phyloP scores from a whole-genome alignment of 345 rosid species.

The Salix dunnii region DNA sequence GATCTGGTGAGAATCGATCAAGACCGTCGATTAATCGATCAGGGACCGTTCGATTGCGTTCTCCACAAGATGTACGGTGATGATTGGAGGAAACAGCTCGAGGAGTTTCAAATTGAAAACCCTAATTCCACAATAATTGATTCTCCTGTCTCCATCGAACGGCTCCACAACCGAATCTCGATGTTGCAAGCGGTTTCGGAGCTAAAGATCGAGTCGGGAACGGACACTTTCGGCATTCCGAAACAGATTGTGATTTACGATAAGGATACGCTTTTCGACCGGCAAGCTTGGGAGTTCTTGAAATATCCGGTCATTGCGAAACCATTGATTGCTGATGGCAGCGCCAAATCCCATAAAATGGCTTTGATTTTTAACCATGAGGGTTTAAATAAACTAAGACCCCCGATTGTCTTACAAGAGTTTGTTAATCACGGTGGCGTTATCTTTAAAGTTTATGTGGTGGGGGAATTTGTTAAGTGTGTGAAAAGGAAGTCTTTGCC shows the following conservation, averaged over 20 bases:
- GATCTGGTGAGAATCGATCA: constrained; percentile 46
- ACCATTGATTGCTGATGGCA: constrained; percentile 57
- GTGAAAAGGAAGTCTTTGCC: constrained; percentile 59
- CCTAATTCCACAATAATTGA: constrained; percentile 44
- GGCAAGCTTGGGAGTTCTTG: constrained; percentile 34
- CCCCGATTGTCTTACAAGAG: constrained; percentile 63
- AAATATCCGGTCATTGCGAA: constrained; percentile 64
- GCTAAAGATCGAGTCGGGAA: constrained; percentile 32
- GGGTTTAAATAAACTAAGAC: constrained; percentile 44
- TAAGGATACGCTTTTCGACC: constrained; percentile 37
- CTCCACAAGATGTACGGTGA: constrained; percentile 55
- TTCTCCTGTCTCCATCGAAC: constrained; percentile 44
- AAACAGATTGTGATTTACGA: constrained; percentile 58
- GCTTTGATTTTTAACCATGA: constrained; percentile 46
- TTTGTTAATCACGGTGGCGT: constrained; percentile 71
- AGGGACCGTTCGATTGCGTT: constrained; percentile 58
- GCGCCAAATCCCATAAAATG: constrained; percentile 59
- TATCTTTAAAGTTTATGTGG: constrained; percentile 58
- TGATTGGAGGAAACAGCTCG: constrained; percentile 45
- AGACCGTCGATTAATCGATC: constrained; percentile 37
- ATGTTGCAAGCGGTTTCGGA: constrained; percentile 59
- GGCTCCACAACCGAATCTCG: constrained; percentile 50
- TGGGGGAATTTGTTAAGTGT: constrained; percentile 50
- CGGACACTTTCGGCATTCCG: constrained; percentile 46
- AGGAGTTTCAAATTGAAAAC: constrained; percentile 25